Evolutionary conservation across 2,329 filamentous ascomycete species (phyloP).

Genomic region (Penicillium sumatraense): DNA sequence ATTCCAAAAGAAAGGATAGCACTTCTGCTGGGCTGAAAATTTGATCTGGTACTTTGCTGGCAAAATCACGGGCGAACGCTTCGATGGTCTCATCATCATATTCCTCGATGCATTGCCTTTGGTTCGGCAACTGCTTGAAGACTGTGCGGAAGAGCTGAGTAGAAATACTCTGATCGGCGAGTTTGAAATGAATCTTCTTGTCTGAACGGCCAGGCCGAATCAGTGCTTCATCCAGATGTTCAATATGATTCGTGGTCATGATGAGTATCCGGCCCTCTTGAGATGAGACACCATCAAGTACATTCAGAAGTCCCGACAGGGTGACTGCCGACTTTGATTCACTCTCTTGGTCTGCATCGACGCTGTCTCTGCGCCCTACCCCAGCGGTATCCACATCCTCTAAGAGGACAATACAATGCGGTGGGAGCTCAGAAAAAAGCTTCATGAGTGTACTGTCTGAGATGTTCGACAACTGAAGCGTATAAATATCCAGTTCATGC

Average conservation of each 20-base stretch:
- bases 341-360: slow-evolving; percentile 12
- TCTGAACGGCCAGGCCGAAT: slow-evolving; percentile 72
- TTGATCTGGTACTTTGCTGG: slow-evolving; percentile 50
- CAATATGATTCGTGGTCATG: slow-evolving; percentile 73
- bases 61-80: slow-evolving; percentile 51
- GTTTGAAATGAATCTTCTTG: slow-evolving; percentile 64
- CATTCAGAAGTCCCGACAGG: slow-evolving; percentile 70
- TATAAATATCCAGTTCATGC: slow-evolving; percentile 73
- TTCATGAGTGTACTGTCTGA: slow-evolving; percentile 66
- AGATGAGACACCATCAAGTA: slow-evolving; percentile 71
- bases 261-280: slow-evolving; percentile 72
- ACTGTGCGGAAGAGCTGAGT: slow-evolving; percentile 31
- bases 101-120: slow-evolving; percentile 12
- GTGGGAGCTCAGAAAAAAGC: slow-evolving; percentile 70
- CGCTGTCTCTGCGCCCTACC: slow-evolving; percentile 10
- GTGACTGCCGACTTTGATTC: slow-evolving; percentile 52
- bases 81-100: slow-evolving; percentile 35
- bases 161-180: slow-evolving; percentile 30
- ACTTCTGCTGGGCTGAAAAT: slow-evolving; percentile 58
- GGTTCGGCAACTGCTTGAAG: slow-evolving; percentile 16
- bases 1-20: slow-evolving; percentile 56
- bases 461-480: slow-evolving; percentile 66
- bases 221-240: slow-evolving; percentile 67
- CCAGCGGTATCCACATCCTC: slow-evolving; percentile 79
- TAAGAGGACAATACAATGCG: slow-evolving; percentile 72